These are phyloP conservation scores for Leishmania arabica DNA, from an alignment of 208 protist genomes.

Conservation along the genomic window DNA sequence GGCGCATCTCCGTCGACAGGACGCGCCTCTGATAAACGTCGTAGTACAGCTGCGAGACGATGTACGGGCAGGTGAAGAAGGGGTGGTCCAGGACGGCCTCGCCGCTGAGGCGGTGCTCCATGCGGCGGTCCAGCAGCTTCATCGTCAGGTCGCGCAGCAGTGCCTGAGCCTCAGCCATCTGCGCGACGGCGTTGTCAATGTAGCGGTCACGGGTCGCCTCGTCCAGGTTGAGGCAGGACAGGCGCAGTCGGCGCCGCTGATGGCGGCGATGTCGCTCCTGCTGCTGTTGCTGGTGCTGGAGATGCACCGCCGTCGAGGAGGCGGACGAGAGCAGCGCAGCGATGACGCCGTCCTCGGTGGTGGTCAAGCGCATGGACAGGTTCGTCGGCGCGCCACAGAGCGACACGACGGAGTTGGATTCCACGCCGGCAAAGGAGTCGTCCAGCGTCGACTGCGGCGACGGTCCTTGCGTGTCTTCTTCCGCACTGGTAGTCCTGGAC, in stretches of 20 bases:
- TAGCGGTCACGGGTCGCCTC: conserved; percentile 39
- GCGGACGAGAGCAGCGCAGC: conserved; percentile 28
- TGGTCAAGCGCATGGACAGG: conserved; percentile 26
- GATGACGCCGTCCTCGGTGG: conserved; percentile 24
- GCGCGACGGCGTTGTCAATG: conserved; percentile 33
- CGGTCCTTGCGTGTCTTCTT: not conserved
- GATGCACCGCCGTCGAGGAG: conserved; percentile 16
- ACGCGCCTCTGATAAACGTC: conserved; percentile 33
- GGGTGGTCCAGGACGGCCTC: conserved; percentile 79
- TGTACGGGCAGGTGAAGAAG: conserved; percentile 84
- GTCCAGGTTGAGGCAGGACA: conserved; percentile 39
- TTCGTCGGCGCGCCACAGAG: conserved; percentile 29
- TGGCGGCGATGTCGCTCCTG: conserved; percentile 17
- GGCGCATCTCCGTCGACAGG: conserved; percentile 12
- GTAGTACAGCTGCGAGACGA: conserved; percentile 81
- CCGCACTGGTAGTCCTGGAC: not conserved
- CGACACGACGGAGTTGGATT: conserved; percentile 19
- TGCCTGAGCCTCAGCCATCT: conserved; percentile 63
- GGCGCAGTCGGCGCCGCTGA: conserved; percentile 17
- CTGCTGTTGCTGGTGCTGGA: conserved; percentile 21
- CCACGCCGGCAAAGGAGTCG: conserved; percentile 27
- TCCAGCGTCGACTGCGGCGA: conserved; percentile 5
- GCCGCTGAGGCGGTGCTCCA: conserved; percentile 65
- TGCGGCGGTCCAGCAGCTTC: conserved; percentile 55
- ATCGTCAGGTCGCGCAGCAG: conserved; percentile 70